Evolutionary conservation across 306 rosid genomes (phyloP).

Genomic region (Calophaca sinica): DNA sequence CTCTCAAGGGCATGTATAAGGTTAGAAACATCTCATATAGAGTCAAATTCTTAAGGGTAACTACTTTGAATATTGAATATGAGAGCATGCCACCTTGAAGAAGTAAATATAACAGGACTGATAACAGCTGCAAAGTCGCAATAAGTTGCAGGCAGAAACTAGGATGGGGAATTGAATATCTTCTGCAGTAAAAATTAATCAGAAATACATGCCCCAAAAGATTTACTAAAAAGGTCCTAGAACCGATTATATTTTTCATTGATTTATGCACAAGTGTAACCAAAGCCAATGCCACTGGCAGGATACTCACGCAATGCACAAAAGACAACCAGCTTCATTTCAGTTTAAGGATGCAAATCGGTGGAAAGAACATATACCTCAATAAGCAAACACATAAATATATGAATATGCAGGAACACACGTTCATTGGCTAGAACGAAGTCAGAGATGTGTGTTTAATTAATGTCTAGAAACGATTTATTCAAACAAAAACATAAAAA

Average conservation of each 20-base stretch:
- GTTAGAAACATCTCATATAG: slow-evolving; percentile 30
- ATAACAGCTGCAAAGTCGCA: background rate
- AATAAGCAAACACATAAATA: slow-evolving; percentile 22
- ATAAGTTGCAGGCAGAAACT: no score
- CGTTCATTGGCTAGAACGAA: slow-evolving; percentile 19
- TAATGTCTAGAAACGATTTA: slow-evolving; percentile 11
- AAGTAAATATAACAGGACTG: slow-evolving; percentile 30
- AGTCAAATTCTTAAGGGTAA: slow-evolving; percentile 19
- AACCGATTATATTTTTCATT: slow-evolving; percentile 16
- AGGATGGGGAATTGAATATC: slow-evolving; percentile 10
- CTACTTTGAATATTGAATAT: background rate
- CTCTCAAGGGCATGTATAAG: background rate
- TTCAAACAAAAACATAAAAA: slow-evolving; percentile 31
- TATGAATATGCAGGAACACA: background rate
- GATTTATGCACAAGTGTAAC: slow-evolving; percentile 15
- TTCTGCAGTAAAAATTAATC: slow-evolving; percentile 19
- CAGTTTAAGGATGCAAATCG: slow-evolving; percentile 27
- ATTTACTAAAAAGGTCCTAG: background rate
- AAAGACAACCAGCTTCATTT: slow-evolving; percentile 17
- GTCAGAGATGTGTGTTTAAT: slow-evolving; percentile 15
- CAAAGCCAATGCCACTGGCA: slow-evolving; percentile 15
- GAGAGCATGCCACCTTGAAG: slow-evolving; percentile 21
- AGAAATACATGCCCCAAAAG: slow-evolving; percentile 26
- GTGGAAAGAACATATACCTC: slow-evolving; percentile 11
- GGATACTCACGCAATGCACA: slow-evolving; percentile 14